Conservation (phyloP, 495 filamentous ascomycete genomes). For the Chaetomium fimeti region DNA sequence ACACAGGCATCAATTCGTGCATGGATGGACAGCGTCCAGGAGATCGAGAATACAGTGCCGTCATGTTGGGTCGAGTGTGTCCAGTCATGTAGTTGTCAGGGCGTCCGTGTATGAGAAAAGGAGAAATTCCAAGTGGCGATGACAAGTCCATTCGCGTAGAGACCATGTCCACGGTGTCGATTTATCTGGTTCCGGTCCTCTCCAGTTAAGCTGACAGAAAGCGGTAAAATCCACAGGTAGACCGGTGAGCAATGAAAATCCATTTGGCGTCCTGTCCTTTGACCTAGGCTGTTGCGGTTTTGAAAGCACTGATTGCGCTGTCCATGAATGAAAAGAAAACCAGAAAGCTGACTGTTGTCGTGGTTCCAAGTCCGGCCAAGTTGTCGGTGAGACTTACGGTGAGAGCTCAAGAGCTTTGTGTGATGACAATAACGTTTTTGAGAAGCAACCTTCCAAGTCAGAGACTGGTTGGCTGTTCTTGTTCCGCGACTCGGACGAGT, state of each 20-base stretch:
- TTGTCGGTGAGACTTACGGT: constrained; percentile 4
- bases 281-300: not conserved
- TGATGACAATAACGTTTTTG: constrained; percentile 11
- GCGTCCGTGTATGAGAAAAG: not conserved
- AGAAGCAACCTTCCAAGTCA: not conserved
- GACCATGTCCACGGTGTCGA: not conserved
- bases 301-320: not conserved
- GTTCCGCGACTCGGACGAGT: constrained; percentile 24
- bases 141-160: not conserved
- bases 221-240: not conserved
- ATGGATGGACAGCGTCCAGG: not conserved
- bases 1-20: not conserved
- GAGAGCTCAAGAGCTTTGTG: not conserved
- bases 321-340: constrained; percentile 9
- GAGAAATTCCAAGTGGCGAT: not conserved
- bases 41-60: not conserved
- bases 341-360: not conserved
- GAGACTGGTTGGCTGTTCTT: constrained; percentile 7
- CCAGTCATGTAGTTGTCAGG: not conserved
- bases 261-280: not conserved
- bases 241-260: not conserved
- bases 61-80: not conserved
- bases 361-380: constrained; percentile 2
- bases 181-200: not conserved
- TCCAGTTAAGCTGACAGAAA: not conserved